phyloP scores from a whole-genome alignment of 2,329 filamentous ascomycete genomes.

The Eutypa lata region DNA sequence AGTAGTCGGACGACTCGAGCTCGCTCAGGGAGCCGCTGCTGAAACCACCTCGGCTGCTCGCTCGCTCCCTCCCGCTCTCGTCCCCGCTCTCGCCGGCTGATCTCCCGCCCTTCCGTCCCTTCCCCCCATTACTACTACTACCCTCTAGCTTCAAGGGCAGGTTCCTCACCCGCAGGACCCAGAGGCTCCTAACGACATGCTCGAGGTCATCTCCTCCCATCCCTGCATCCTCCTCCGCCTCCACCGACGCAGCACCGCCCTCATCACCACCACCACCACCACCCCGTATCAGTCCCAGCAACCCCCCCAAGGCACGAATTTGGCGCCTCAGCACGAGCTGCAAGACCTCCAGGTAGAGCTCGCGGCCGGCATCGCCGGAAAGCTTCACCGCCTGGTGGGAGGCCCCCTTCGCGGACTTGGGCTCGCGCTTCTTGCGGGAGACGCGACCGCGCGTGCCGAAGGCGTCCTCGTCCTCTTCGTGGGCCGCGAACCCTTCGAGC shows the following conservation, averaged over 20 bases:
- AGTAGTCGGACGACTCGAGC: constrained; percentile 21
- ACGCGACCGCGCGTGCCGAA: constrained; percentile 59
- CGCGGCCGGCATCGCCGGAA: constrained; percentile 64
- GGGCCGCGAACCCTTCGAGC: constrained; percentile 63
- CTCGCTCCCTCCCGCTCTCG: constrained; percentile 18
- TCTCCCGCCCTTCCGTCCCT: constrained; percentile 14
- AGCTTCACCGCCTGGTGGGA: constrained; percentile 54
- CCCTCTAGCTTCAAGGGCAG: constrained; percentile 52
- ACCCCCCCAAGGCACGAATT: constrained; percentile 62
- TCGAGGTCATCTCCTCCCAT: constrained; percentile 72
- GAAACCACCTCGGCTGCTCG: constrained; percentile 16
- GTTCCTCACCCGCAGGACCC: constrained; percentile 64
- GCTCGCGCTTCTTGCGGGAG: constrained; percentile 57
- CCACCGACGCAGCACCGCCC: not conserved
- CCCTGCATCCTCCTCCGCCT: constrained; percentile 40
- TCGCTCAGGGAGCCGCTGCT: constrained; percentile 40
- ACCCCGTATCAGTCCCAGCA: not conserved
- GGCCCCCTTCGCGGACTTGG: no score
- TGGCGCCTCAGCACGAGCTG: constrained; percentile 85
- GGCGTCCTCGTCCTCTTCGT: constrained; percentile 61
- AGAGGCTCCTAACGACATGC: constrained; percentile 77
- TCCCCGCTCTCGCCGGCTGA: constrained; percentile 17
- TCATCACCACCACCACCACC: not conserved
- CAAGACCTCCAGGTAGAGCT: constrained; percentile 78
- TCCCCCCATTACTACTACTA: constrained; percentile 22